phyloP scores from a whole-genome alignment of 441 rosid genomes.

The Lepidium campestre region DNA sequence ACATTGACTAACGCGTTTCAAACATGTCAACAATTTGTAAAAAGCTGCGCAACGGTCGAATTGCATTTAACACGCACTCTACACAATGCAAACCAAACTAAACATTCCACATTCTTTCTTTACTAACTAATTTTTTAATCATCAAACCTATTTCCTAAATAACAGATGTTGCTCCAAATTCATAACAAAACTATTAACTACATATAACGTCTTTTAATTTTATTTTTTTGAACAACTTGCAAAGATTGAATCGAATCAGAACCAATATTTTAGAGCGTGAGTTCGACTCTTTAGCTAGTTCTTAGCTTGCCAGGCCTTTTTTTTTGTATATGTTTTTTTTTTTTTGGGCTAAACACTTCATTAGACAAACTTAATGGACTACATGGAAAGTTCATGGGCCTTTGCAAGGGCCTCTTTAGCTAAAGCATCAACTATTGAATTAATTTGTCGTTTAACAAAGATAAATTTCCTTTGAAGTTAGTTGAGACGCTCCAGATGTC shows the following conservation, averaged over 20 bases:
- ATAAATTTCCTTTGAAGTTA: no score
- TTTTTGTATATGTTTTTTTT: no score
- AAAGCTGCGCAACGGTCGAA: constrained; percentile 24
- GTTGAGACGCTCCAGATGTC: no score
- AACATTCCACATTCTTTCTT: background rate
- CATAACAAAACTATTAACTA: background rate
- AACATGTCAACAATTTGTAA: constrained; percentile 19
- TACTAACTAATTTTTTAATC: background rate
- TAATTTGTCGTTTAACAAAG: no score
- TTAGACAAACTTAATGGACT: no score
- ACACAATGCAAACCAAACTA: constrained; percentile 2
- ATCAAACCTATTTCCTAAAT: background rate
- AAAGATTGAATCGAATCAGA: background rate
- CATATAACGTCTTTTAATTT: background rate
- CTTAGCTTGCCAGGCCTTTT: background rate
- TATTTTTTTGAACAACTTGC: no score
- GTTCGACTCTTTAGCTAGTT: background rate
- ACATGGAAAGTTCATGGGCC: no score
- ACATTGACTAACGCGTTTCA: constrained; percentile 20
- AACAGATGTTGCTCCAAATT: background rate
- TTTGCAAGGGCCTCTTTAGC: no score
- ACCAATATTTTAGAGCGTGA: background rate
- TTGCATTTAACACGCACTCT: constrained; percentile 17
- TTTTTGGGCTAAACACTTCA: no score
- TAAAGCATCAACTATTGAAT: no score